These are phyloP conservation scores for Amanita pallidorosea DNA, from an alignment of 768 basidiomycete genomes.

Conservation along the genomic window DNA sequence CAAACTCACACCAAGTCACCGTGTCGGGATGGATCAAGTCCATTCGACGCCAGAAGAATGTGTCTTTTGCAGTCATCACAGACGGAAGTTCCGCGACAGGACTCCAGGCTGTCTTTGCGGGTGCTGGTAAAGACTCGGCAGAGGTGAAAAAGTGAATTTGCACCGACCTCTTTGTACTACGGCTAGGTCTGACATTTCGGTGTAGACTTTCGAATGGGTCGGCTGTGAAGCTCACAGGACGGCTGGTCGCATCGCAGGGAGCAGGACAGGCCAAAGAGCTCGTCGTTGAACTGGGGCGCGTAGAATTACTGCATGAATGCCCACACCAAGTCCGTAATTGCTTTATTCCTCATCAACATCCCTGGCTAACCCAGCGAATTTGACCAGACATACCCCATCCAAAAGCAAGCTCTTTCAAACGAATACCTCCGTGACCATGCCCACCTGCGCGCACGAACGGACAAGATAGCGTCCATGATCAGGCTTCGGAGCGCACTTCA, in stretches of 20 bases:
- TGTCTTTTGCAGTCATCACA: conserved; percentile 74
- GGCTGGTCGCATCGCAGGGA: conserved; percentile 32
- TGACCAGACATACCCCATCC: conserved; percentile 77
- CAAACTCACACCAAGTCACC: conserved; percentile 15
- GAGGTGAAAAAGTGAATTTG: conserved; percentile 18
- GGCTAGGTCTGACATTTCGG: background rate
- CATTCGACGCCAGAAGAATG: conserved; percentile 75
- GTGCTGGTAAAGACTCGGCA: conserved; percentile 20
- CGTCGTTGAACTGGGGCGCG: conserved; percentile 23
- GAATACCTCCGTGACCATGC: conserved; percentile 80
- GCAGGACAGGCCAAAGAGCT: conserved; percentile 38
- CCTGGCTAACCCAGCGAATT: too few species aligned
- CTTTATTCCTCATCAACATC: too few species aligned
- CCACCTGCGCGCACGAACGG: conserved; percentile 81
- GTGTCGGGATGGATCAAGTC: conserved; percentile 85
- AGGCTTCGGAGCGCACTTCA: conserved; percentile 54
- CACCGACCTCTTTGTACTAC: background rate
- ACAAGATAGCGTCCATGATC: conserved; percentile 61
- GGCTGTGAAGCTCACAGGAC: conserved; percentile 20
- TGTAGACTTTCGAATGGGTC: conserved; percentile 14
- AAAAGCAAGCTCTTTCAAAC: conserved; percentile 72
- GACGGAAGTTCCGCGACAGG: conserved; percentile 70
- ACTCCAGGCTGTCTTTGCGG: conserved; percentile 68
- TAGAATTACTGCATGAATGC: conserved; percentile 34
- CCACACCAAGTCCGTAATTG: conserved; percentile 17